Conservation (phyloP, 2,329 filamentous ascomycete species). For the Rhynchosporium secalis region DNA sequence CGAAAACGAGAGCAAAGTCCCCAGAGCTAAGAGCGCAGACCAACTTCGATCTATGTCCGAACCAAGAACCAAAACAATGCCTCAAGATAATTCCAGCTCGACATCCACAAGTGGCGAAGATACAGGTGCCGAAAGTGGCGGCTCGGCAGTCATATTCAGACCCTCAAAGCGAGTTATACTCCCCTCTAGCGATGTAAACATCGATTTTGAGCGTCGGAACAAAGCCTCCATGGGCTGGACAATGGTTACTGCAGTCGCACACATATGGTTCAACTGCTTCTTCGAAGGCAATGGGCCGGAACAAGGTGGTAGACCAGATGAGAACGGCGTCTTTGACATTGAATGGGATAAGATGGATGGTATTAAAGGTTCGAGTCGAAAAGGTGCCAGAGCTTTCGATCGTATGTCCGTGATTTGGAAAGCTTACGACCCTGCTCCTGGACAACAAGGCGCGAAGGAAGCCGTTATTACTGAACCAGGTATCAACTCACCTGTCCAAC, state of each 20-base stretch:
- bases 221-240: constrained; percentile 76
- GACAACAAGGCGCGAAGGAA: constrained; percentile 25
- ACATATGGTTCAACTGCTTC: constrained; percentile 95
- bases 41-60: not conserved
- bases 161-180: constrained; percentile 68
- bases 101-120: constrained; percentile 36
- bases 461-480: constrained; percentile 64
- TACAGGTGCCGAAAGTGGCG: constrained; percentile 52
- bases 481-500: constrained; percentile 66
- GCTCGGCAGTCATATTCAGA: constrained; percentile 76
- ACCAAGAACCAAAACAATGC: not conserved
- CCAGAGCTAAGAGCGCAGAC: constrained; percentile 23
- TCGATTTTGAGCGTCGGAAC: constrained; percentile 84
- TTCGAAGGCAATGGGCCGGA: constrained; percentile 84
- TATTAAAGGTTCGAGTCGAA: constrained; percentile 83
- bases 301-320: constrained; percentile 61
- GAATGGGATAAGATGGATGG: constrained; percentile 86
- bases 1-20: constrained; percentile 31
- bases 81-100: constrained; percentile 2
- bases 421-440: constrained; percentile 38
- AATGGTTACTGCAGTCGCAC: constrained; percentile 89
- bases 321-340: constrained; percentile 70
- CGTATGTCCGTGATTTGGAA: constrained; percentile 84
- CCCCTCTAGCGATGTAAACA: constrained; percentile 82
- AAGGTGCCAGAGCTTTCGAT: constrained; percentile 81